phyloP scores from a whole-genome alignment of 2,329 filamentous ascomycete species.

The Fusarium nematophilum region DNA sequence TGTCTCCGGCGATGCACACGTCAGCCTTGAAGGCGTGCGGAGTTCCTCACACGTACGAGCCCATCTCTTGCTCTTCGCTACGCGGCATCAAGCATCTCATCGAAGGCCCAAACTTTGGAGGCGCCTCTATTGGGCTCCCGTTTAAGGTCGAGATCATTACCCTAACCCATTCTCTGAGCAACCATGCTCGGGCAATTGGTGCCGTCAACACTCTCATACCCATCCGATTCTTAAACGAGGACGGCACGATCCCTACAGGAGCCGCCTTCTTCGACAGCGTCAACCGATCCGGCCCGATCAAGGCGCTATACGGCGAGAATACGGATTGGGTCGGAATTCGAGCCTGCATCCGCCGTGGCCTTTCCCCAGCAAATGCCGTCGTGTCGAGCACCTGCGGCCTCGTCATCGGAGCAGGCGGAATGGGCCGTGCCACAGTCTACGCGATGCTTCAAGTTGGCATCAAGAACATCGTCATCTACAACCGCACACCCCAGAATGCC shows the following conservation, averaged over 20 bases:
- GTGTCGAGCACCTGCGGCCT: conserved; percentile 66
- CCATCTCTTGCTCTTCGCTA: conserved; percentile 71
- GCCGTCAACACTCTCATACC: conserved; percentile 82
- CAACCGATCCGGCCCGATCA: conserved; percentile 73
- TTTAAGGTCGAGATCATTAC: conserved; percentile 81
- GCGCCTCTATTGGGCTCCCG: conserved; percentile 76
- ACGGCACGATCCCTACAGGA: conserved; percentile 67
- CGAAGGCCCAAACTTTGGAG: conserved; percentile 75
- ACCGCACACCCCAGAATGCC: conserved; percentile 75
- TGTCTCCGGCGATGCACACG: conserved; percentile 84
- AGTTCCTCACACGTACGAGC: conserved; percentile 75
- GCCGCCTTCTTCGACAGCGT: conserved; percentile 62
- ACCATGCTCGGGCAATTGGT: conserved; percentile 79
- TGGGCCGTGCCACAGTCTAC: conserved; percentile 83
- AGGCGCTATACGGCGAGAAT: conserved; percentile 80
- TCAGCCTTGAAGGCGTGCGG: conserved; percentile 75
- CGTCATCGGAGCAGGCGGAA: conserved; percentile 76
- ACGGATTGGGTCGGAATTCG: conserved; percentile 86
- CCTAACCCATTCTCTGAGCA: conserved; percentile 75
- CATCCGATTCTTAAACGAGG: conserved; percentile 68
- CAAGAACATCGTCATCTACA: conserved; percentile 79
- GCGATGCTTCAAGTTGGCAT: conserved; percentile 83
- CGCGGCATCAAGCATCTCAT: conserved; percentile 73
- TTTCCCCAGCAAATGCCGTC: conserved; percentile 78
- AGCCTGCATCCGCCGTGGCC: conserved; percentile 76